phyloP scores from a whole-genome alignment of 495 filamentous ascomycete genomes.

The Barbatosphaeria neglecta region DNA sequence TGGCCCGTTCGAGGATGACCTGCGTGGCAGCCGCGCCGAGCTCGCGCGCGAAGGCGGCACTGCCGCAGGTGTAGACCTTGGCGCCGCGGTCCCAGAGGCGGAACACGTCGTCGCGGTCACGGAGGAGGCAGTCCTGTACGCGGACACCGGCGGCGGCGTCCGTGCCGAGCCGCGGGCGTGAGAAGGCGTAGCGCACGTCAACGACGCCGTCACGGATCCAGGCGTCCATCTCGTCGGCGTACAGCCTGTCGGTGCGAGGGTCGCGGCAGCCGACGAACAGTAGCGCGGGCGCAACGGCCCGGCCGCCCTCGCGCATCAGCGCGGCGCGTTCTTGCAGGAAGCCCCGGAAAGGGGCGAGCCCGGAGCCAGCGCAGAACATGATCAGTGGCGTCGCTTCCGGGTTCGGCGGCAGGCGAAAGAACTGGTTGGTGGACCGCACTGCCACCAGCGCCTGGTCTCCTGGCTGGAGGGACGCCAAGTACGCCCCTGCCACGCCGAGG shows the following conservation, averaged over 20 bases:
- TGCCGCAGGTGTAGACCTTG: constrained; percentile 51
- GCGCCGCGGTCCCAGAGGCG: constrained; percentile 38
- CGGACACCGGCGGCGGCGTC: constrained; percentile 23
- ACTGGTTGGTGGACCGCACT: constrained; percentile 46
- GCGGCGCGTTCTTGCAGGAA: constrained; percentile 49
- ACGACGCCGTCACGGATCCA: constrained; percentile 44
- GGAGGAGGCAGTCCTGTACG: constrained; percentile 46
- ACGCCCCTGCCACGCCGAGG: constrained; percentile 38
- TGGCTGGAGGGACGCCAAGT: constrained; percentile 35
- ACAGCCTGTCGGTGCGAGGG: constrained; percentile 40
- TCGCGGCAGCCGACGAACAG: constrained; percentile 49
- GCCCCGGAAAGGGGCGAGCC: constrained; percentile 51
- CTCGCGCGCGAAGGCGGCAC: constrained; percentile 19
- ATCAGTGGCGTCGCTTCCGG: constrained; percentile 43
- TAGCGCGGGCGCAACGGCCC: constrained; percentile 26
- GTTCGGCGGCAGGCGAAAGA: constrained; percentile 49
- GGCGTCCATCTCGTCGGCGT: constrained; percentile 35
- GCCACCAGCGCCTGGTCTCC: constrained; percentile 29
- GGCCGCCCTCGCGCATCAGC: constrained; percentile 29
- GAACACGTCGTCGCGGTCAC: constrained; percentile 35
- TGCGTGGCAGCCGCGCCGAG: constrained; percentile 26
- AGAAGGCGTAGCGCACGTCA: constrained; percentile 38
- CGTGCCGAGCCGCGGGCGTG: constrained; percentile 7
- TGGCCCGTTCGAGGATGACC: constrained; percentile 24
- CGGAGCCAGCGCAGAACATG: constrained; percentile 40